Conservation (phyloP, 2,329 filamentous ascomycete genomes). For the Cladosporium colombiae region DNA sequence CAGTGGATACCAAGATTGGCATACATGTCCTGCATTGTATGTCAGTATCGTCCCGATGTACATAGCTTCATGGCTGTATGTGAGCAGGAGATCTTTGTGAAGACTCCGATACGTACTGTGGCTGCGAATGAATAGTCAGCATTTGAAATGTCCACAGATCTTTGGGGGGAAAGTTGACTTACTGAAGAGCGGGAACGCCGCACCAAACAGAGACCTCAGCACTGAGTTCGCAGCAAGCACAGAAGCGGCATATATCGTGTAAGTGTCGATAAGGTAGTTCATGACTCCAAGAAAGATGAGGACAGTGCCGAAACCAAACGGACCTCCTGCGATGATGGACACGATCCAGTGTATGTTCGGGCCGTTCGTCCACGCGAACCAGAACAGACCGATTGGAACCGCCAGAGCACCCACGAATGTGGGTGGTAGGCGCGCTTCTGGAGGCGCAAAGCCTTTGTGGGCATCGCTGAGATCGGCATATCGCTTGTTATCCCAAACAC, state of each 20-base stretch:
- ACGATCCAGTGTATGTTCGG: constrained; percentile 59
- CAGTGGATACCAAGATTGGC: constrained; percentile 65
- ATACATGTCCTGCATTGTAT: constrained; percentile 52
- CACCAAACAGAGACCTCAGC: constrained; percentile 74
- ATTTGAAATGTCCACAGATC: not conserved
- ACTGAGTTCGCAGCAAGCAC: constrained; percentile 78
- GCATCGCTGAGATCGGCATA: constrained; percentile 51
- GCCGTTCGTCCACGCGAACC: constrained; percentile 68
- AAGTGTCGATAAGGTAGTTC: constrained; percentile 69
- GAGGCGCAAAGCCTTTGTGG: constrained; percentile 59
- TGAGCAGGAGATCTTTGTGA: not conserved
- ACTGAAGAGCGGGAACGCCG: constrained; percentile 78
- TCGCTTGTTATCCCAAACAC: constrained; percentile 53
- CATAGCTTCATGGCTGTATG: not conserved
- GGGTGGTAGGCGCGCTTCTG: constrained; percentile 65
- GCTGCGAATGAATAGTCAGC: not conserved
- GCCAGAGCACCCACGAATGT: constrained; percentile 63
- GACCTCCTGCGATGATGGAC: constrained; percentile 52
- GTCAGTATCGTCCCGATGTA: not conserved
- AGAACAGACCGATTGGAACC: constrained; percentile 66
- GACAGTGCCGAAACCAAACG: constrained; percentile 62
- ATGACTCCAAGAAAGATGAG: constrained; percentile 66
- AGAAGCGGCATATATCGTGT: constrained; percentile 75
- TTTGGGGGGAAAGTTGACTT: constrained; percentile 45
- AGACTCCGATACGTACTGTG: not conserved